These are phyloP conservation scores for Musa balbisiana DNA, from an alignment of 202 grass and related monocot genomes.

Conservation along the genomic window DNA sequence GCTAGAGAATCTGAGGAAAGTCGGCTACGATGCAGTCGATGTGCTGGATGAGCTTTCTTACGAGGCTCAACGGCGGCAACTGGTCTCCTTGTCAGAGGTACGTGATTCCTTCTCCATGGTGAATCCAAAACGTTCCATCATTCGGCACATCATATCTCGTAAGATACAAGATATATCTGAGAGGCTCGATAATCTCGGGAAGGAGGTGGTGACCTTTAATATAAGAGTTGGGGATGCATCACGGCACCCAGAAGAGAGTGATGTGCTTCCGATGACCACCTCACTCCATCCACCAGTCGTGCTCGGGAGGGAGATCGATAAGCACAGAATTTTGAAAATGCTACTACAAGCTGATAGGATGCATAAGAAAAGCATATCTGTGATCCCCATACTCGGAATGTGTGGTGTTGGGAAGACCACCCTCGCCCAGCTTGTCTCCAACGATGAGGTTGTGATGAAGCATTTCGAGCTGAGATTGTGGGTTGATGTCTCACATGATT, in stretches of 20 bases:
- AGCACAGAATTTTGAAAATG: background rate
- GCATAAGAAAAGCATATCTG: background rate
- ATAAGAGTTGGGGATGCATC: background rate
- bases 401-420: constrained; percentile 57
- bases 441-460: constrained; percentile 36
- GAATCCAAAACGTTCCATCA: no score
- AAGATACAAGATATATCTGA: background rate
- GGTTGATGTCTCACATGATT: constrained; percentile 43
- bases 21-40: no score
- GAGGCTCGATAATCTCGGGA: background rate
- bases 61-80: no score
- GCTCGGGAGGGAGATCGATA: background rate
- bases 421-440: constrained; percentile 53
- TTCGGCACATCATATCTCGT: background rate
- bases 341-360: background rate
- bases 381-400: constrained; percentile 44
- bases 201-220: background rate
- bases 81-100: no score
- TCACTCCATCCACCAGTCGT: background rate
- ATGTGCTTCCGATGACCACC: background rate
- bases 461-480: constrained; percentile 41
- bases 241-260: background rate
- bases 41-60: no score
- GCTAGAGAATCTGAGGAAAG: no score
- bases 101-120: no score